Evolutionary conservation across 768 basidiomycete species (phyloP), one percentile per base, ranked within the genome.

Genomic region (Cyathus striatus): DNA sequence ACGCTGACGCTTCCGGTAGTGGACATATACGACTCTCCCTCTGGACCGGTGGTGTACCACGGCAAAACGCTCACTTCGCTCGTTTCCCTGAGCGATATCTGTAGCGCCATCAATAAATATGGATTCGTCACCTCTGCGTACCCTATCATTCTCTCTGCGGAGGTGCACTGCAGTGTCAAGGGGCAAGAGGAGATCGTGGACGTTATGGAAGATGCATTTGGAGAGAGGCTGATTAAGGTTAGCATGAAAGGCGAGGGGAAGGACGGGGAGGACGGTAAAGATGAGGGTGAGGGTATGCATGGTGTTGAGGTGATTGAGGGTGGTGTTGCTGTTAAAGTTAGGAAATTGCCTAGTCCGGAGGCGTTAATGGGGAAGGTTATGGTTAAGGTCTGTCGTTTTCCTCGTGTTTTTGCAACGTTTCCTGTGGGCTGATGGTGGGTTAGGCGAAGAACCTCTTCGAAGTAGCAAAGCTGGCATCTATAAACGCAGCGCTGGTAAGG

Each of bases 91-190:
- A 81, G 90, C 14, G 86, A 89, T 47, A 81, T 93, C 37, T 91
- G 91, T 58, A 69, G 79, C 38, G 89, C 91, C 1, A 90, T 98
- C 58, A 74, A 75, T 39, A 90, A 91, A 56, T 98, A 97, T 55
- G 95, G 89, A 1, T 98, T 99, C 56, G 82, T 91, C 36, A 81
- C 89, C 0, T 95, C 92, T 2, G 89, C 92, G 0, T 97, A 93
- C 61, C 96, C 96, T 0, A 77, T 99, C 59, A 90, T 99, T 65
- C 89, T 99, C 42, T 95, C 92, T 3, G 90, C 93, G n/a, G 96
- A 99, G 66, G 78, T 96, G 4, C 95, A 97, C 56, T 96, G 92
- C 62, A 72, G 76, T 2, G 67, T 69, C 4, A 74, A 78, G 27
- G 73, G 79, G 49, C 72, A 81, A 45, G 72, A 75, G 43, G 63